A percentile compares a stretch with the other conserved stretches of the same genome.
These are phyloP conservation scores for Apiotrichum gracile DNA, from an alignment of 1,284 basidiomycete genomes.

Conservation along the genomic window DNA sequence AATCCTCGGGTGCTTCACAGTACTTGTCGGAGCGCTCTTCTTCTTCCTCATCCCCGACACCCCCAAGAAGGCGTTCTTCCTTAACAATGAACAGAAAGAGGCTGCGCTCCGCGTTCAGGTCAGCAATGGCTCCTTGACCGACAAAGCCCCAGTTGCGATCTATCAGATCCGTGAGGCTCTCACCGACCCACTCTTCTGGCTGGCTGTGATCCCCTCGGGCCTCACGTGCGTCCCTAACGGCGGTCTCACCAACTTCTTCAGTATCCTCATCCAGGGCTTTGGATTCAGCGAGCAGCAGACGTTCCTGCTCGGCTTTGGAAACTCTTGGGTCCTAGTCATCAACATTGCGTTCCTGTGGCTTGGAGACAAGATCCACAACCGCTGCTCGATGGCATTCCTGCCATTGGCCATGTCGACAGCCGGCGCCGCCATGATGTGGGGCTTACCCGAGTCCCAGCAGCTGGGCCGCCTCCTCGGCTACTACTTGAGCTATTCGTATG, in stretches of 20 bases:
- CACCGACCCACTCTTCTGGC: constrained; percentile 19
- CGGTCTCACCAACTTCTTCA: constrained; percentile 14
- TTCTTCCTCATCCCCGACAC: constrained; percentile 24
- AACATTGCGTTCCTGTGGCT: neutral
- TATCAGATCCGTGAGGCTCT: constrained; percentile 20
- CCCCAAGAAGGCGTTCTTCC: constrained; percentile 25
- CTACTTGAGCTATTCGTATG: constrained; percentile 12
- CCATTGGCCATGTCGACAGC: too few species aligned
- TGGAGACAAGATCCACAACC: neutral
- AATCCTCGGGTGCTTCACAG: too few species aligned
- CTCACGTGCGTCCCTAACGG: constrained; percentile 19
- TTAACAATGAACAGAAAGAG: constrained; percentile 21
- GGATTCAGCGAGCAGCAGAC: constrained; percentile 22
- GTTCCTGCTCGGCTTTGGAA: constrained; percentile 21
- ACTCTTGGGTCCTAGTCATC: neutral
- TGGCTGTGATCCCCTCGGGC: constrained; percentile 11
- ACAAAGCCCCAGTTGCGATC: constrained; percentile 15
- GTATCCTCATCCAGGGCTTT: constrained; percentile 17
- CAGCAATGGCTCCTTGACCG: constrained; percentile 14
- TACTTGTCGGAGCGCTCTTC: constrained; percentile 14
- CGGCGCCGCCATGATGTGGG: constrained; percentile 8
- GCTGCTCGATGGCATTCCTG: too few species aligned
- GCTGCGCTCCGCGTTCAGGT: constrained; percentile 21
- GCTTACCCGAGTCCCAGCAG: constrained; percentile 10
- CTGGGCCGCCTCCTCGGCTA: constrained; percentile 13